These are phyloP conservation scores for Pichia sp. DNA, from an alignment of 1,139 yeast species.

Conservation along the genomic window DNA sequence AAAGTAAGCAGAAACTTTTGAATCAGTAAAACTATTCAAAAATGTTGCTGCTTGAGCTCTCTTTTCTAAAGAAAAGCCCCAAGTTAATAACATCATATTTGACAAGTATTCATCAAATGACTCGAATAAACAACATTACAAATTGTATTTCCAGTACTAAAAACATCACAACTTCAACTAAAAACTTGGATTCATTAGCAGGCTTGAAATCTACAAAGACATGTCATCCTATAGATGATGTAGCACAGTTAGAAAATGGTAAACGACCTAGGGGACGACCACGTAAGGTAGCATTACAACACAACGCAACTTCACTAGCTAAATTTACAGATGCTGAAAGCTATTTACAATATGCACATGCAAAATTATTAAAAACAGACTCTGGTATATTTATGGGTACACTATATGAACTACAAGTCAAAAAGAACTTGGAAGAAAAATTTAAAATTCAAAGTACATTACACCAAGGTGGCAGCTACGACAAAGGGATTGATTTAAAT, in stretches of 20 bases:
- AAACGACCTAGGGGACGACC: constrained; percentile 15
- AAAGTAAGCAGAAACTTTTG: no score
- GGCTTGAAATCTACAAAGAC: not conserved
- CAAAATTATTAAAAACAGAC: constrained; percentile 26
- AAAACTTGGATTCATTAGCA: not conserved
- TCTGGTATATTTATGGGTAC: constrained; percentile 63
- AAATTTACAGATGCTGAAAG: constrained; percentile 7
- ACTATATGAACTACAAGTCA: constrained; percentile 55
- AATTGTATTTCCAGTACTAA: constrained; percentile 3
- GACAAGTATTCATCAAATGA: constrained; percentile 1
- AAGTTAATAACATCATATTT: not conserved
- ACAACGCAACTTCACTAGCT: not conserved
- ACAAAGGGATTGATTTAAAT: constrained; percentile 63
- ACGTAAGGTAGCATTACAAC: not conserved
- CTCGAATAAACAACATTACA: constrained; percentile 2
- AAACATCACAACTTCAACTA: not conserved
- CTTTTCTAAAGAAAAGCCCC: not conserved
- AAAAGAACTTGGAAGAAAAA: constrained; percentile 38
- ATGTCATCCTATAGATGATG: not conserved
- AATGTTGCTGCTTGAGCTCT: constrained; percentile 10
- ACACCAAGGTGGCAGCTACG: constrained; percentile 63
- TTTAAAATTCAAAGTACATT: constrained; percentile 34
- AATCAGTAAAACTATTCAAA: no score
- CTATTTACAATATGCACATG: constrained; percentile 31
- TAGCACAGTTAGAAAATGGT: not conserved